These are phyloP conservation scores for Backusella sp. DNA, from an alignment of 192 early-diverging fungal species.

Conservation along the genomic window DNA sequence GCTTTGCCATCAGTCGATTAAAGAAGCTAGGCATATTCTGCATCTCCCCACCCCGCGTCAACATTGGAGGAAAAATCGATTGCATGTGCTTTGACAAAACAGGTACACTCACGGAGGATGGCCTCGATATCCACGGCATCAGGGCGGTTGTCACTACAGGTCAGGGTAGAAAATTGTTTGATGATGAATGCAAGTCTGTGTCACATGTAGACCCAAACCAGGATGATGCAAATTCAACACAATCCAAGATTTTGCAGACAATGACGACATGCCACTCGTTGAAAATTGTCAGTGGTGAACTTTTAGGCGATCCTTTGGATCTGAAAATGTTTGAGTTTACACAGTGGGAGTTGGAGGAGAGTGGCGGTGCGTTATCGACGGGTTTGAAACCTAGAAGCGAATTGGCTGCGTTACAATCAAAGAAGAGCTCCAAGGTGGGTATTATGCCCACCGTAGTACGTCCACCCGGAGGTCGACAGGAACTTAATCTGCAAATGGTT, in stretches of 20 bases:
- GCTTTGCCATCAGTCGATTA: constrained; percentile 89
- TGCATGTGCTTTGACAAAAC: constrained; percentile 99
- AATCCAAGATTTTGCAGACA: constrained; percentile 51
- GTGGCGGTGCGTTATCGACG: constrained; percentile 42
- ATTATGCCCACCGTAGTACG: constrained; percentile 84
- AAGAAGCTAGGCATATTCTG: constrained; percentile 86
- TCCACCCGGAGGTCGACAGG: constrained; percentile 68
- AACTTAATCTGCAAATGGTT: background rate
- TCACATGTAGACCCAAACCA: background rate
- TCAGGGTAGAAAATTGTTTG: constrained; percentile 45
- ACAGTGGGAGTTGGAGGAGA: constrained; percentile 91
- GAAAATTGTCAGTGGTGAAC: constrained; percentile 85
- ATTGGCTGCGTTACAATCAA: constrained; percentile 9
- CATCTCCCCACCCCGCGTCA: constrained; percentile 90
- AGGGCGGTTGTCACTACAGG: constrained; percentile 54
- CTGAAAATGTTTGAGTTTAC: constrained; percentile 98
- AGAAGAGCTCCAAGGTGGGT: constrained; percentile 37
- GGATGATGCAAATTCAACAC: constrained; percentile 10
- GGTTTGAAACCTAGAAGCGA: constrained; percentile 27
- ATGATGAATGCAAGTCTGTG: constrained; percentile 37
- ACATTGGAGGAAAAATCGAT: constrained; percentile 94
- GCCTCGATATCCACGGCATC: constrained; percentile 92
- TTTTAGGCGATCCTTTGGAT: constrained; percentile 96
- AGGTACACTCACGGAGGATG: constrained; percentile 95
- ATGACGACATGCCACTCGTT: constrained; percentile 84